Evolutionary conservation across 805 yeast genomes (phyloP).

Genomic region (Lipomyces kockii): DNA sequence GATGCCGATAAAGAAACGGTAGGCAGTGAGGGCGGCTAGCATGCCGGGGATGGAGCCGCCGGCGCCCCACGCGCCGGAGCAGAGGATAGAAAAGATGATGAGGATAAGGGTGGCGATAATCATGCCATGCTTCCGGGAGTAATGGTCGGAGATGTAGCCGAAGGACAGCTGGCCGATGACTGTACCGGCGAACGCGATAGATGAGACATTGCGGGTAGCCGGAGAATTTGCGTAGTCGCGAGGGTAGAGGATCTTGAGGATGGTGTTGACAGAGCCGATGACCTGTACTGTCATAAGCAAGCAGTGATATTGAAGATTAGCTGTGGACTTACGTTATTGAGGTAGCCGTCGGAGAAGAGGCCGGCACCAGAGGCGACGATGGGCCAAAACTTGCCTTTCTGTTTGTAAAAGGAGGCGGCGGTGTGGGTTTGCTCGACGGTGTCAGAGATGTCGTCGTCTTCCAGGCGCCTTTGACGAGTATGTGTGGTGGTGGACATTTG

Average conservation of each 20-base stretch:
- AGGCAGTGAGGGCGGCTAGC: conserved; percentile 80
- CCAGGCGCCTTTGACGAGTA: neutral
- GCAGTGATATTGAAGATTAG: neutral
- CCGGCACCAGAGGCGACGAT: conserved; percentile 89
- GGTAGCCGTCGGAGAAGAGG: conserved; percentile 89
- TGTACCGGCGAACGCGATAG: conserved; percentile 91
- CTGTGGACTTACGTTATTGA: conserved; percentile 57
- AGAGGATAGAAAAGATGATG: conserved; percentile 75
- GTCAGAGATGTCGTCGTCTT: neutral
- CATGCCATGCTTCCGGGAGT: conserved; percentile 85
- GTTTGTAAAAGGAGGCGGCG: neutral
- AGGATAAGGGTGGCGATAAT: conserved; percentile 73
- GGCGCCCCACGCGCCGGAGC: conserved; percentile 88
- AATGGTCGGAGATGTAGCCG: conserved; percentile 79
- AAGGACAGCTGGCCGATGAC: conserved; percentile 83
- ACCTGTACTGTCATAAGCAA: conserved; percentile 45
- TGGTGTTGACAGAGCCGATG: conserved; percentile 74
- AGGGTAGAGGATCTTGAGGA: conserved; percentile 70
- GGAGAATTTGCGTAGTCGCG: conserved; percentile 60
- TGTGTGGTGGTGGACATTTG: neutral
- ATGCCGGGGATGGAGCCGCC: conserved; percentile 71
- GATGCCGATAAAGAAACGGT: conserved; percentile 85
- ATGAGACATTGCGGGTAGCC: conserved; percentile 79
- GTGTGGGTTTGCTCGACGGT: neutral
- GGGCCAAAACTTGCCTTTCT: conserved; percentile 53